Evolutionary conservation across 2,329 filamentous ascomycete species (phyloP), one percentile per base, ranked within the genome.

Genomic region (Trichophyton schoenleinii): DNA sequence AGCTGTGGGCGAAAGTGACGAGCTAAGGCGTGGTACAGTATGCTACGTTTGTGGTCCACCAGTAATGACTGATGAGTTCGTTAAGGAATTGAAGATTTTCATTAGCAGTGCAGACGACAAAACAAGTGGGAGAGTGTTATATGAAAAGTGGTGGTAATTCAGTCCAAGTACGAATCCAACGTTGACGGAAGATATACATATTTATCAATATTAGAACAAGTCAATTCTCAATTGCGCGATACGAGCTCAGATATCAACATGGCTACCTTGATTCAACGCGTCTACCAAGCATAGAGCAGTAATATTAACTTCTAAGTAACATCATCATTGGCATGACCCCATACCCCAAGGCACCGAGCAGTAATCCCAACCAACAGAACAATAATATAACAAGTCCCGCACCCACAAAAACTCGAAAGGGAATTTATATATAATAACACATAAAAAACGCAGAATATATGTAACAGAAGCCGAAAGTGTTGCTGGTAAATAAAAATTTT

Each of bases 41-140:
- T 82, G 83, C 11, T 89, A 88, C 70, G 73, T 89, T 0, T 89
- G 87, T 67, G 87, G 87, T 0, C 80, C 86, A 13, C 84, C 84
- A 9, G 66, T 67, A 2, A 89, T 89, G 86, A 88, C 85, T 1
- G 87, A 89, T 69, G 78, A 81, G 58, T 79, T 87, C 65, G 82
- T 86, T 0, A 72, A 74, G 25, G 22, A 52, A 15, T 22, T 52
- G 5, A 7, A 52, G 46, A 28, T 2, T 1, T 9, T 31, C 22
- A 22, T 31, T 28, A 5, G 20, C 20, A 22, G 15, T 3, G 20
- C 7, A 28, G 13, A 31, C 4, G 4, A 15, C 25, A 22, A 28
- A 28, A 5, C 20, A 9, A 52, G 25, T 22, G 3, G 13, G 15
- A 52, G 46, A 13, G 46, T 52, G 20, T 52, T 52, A 9, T 52